These are phyloP conservation scores for Linnemannia zychae DNA, from an alignment of 192 early-diverging fungal species.

Conservation along the genomic window DNA sequence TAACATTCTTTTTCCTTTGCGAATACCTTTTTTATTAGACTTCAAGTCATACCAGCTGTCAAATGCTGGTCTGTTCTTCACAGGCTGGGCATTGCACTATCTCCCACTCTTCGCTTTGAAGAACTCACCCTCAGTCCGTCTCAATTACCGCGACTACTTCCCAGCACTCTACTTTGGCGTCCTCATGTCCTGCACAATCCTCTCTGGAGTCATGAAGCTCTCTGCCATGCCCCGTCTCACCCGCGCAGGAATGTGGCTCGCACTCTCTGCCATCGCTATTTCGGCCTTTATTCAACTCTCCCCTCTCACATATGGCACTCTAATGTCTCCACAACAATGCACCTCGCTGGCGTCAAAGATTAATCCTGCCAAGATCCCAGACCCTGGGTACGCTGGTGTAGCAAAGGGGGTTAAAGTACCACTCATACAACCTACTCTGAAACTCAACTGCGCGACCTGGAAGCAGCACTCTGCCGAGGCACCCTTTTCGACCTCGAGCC, in stretches of 20 bases:
- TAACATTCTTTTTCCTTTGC: neutral
- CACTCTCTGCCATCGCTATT: neutral
- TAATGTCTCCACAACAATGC: neutral
- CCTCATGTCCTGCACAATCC: slow-evolving; percentile 20
- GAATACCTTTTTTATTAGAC: slow-evolving; percentile 8
- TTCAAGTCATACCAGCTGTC: slow-evolving; percentile 1
- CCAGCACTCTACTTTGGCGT: slow-evolving; percentile 28
- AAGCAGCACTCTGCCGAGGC: neutral
- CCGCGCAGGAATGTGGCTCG: neutral
- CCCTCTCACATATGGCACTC: slow-evolving; percentile 20
- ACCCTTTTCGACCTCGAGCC: neutral
- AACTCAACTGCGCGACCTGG: neutral
- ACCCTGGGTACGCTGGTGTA: neutral
- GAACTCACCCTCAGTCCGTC: neutral
- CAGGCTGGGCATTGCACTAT: slow-evolving; percentile 23
- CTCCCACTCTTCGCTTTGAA: neutral
- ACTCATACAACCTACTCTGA: neutral
- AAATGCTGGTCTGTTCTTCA: slow-evolving; percentile 7
- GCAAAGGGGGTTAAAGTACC: neutral
- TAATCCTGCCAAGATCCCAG: neutral
- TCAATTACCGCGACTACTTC: slow-evolving; percentile 20
- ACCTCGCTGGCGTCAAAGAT: neutral
- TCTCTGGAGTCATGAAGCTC: slow-evolving; percentile 2
- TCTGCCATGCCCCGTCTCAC: neutral
- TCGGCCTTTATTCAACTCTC: slow-evolving; percentile 12